Percentiles rank a stretch among this genome's conserved stretches.
Evolutionary conservation across 768 basidiomycete genomes (phyloP).

Genomic region (Collybia sp.): DNA sequence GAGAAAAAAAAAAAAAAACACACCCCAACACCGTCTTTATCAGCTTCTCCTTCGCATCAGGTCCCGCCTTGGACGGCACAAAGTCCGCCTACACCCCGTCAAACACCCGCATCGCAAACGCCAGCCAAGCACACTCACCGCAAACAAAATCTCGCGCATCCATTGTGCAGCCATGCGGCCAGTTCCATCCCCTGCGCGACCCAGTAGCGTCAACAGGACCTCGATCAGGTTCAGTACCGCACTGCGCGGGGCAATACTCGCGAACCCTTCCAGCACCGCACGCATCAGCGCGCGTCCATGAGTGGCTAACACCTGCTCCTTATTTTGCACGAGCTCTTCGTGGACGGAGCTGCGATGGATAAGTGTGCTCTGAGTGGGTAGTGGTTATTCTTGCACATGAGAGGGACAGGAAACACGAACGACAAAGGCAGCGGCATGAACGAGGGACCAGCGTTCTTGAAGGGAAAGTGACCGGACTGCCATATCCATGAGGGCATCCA

Average conservation of each 20-base stretch:
- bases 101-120: neutral
- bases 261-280: constrained; percentile 76
- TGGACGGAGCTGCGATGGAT: constrained; percentile 62
- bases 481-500: constrained; percentile 63
- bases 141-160: constrained; percentile 68
- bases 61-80: constrained; percentile 63
- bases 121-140: constrained; percentile 32
- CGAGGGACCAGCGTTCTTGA: constrained; percentile 79
- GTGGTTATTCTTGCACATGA: neutral
- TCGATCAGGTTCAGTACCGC: constrained; percentile 83
- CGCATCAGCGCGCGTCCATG: constrained; percentile 68
- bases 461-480: constrained; percentile 58
- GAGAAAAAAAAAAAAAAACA: constrained; percentile 12
- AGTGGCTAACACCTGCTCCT: constrained; percentile 33
- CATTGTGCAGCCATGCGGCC: constrained; percentile 44
- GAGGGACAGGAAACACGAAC: constrained; percentile 37
- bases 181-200: constrained; percentile 32
- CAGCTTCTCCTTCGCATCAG: constrained; percentile 76
- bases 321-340: constrained; percentile 54
- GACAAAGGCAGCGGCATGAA: constrained; percentile 77
- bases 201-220: constrained; percentile 63
- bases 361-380: constrained; percentile 45
- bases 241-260: constrained; percentile 79
- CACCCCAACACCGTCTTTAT: constrained; percentile 68
- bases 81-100: constrained; percentile 56